These are phyloP conservation scores for Elaphomyces granulatus DNA, from an alignment of 495 filamentous ascomycete species.

Conservation along the genomic window DNA sequence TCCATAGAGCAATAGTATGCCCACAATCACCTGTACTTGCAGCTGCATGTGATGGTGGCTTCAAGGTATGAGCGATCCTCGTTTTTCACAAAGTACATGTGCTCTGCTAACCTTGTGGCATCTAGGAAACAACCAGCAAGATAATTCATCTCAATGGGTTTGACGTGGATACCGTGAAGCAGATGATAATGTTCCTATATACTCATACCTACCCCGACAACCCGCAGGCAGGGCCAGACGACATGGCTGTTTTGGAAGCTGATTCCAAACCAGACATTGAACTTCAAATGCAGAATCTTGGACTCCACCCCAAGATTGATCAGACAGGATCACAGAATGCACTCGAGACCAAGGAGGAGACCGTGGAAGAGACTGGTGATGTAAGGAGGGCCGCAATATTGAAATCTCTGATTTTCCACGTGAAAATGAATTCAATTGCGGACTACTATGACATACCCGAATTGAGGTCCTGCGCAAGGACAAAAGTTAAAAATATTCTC, in stretches of 20 bases:
- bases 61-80: no score
- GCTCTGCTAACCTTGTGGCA: neutral
- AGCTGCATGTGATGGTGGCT: neutral
- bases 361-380: no score
- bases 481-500: no score
- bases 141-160: neutral
- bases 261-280: no score
- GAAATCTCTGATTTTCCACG: no score
- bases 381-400: no score
- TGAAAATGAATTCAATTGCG: conserved; percentile 1
- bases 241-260: no score
- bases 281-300: neutral
- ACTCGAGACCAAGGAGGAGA: neutral
- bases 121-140: neutral
- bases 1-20: neutral
- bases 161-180: neutral
- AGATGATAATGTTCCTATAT: conserved; percentile 1
- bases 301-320: neutral
- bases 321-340: neutral
- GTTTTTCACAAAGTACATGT: neutral
- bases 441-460: conserved; percentile 2
- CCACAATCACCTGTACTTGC: neutral
- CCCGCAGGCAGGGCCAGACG: no score
- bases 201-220: no score
- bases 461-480: neutral